These are phyloP conservation scores for Vachellia pachyceras DNA, from an alignment of 306 rosid species.

Conservation along the genomic window DNA sequence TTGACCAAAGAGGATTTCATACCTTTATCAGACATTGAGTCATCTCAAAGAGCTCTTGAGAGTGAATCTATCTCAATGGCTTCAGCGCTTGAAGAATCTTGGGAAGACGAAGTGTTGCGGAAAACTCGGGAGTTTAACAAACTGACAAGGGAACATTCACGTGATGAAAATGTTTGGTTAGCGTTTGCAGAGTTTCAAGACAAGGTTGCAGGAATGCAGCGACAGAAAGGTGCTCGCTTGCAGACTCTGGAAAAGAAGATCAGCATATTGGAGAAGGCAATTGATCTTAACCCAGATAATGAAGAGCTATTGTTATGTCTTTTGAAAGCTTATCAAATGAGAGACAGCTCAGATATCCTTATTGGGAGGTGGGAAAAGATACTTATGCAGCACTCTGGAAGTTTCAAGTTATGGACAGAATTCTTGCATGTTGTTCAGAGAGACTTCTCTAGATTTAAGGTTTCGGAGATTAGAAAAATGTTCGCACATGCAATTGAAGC, in stretches of 20 bases:
- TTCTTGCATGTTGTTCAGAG: constrained; percentile 84
- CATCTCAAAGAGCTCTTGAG: constrained; percentile 49
- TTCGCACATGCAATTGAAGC: constrained; percentile 92
- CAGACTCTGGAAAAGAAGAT: constrained; percentile 92
- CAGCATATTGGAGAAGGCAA: constrained; percentile 94
- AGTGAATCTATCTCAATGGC: constrained; percentile 42
- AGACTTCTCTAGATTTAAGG: constrained; percentile 92
- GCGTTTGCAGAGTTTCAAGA: constrained; percentile 92
- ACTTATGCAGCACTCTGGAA: constrained; percentile 76
- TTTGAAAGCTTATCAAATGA: constrained; percentile 76
- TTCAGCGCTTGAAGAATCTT: constrained; percentile 73
- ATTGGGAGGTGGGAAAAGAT: constrained; percentile 88
- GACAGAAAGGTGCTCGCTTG: constrained; percentile 97
- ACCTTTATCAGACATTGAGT: constrained; percentile 60
- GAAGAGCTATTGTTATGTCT: constrained; percentile 83
- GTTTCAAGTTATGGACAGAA: constrained; percentile 81
- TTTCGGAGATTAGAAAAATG: constrained; percentile 87
- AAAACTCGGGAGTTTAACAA: constrained; percentile 88
- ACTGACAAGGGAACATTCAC: constrained; percentile 82
- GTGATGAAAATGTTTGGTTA: constrained; percentile 82
- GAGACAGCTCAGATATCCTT: constrained; percentile 82
- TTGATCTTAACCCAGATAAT: constrained; percentile 81
- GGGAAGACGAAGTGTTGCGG: constrained; percentile 89
- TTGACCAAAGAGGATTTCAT: constrained; percentile 62
- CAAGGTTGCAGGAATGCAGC: constrained; percentile 78